A percentile compares a stretch with the other conserved stretches of the same genome.
These are phyloP conservation scores for Glebionis coronaria DNA, from an alignment of 129 eudicot species.

Conservation along the genomic window DNA sequence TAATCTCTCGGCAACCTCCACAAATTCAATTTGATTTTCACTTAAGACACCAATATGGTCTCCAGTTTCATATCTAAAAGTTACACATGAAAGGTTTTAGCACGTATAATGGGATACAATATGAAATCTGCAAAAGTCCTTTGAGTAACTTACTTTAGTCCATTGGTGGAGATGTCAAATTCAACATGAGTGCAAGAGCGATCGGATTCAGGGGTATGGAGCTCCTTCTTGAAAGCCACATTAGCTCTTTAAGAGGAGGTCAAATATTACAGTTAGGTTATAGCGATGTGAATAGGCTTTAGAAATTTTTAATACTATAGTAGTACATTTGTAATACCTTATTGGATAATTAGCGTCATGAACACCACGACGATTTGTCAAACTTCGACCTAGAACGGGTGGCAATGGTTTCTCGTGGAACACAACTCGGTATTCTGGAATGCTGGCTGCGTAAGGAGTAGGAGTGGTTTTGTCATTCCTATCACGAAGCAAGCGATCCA, in stretches of 20 bases:
- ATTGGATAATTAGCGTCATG: constrained; percentile 90
- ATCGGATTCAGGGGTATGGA: constrained; percentile 89
- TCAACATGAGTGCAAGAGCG: constrained; percentile 99
- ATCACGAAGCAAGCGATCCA: constrained; percentile 75
- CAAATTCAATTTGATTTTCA: constrained; percentile 73
- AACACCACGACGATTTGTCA: constrained; percentile 67
- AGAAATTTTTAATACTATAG: neutral
- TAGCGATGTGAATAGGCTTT: neutral
- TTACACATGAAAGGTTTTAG: neutral
- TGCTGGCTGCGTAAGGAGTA: constrained; percentile 93
- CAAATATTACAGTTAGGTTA: constrained; percentile 15
- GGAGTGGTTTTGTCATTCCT: constrained; percentile 62
- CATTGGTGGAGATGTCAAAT: constrained; percentile 82
- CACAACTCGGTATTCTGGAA: constrained; percentile 78
- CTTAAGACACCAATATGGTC: constrained; percentile 98
- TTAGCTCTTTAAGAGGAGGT: constrained; percentile 43
- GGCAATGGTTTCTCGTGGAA: constrained; percentile 50
- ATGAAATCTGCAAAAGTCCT: neutral
- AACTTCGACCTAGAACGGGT: constrained; percentile 32
- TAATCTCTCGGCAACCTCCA: constrained; percentile 78
- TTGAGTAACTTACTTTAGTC: constrained; percentile 55
- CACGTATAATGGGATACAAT: neutral
- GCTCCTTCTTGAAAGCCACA: constrained; percentile 90
- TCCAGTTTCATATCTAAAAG: constrained; percentile 87
- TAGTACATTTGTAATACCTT: constrained; percentile 50